Evolutionary conservation across 2,329 filamentous ascomycete genomes (phyloP).

Genomic region (Alternaria incomplexa): DNA sequence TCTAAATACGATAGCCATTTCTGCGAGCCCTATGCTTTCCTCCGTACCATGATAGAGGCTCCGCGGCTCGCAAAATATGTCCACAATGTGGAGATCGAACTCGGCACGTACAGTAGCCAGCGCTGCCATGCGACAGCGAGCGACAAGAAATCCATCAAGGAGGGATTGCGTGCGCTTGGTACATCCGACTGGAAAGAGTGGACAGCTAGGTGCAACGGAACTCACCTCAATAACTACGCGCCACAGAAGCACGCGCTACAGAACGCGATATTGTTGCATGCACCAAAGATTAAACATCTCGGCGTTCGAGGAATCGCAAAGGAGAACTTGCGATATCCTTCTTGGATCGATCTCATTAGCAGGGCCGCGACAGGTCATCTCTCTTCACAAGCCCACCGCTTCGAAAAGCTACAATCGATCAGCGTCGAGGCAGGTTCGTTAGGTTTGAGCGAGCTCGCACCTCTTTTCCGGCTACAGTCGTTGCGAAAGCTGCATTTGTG

Average conservation of each 20-base stretch:
- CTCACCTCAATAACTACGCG: slow-evolving; percentile 6
- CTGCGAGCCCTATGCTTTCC: slow-evolving; percentile 35
- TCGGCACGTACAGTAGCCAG: slow-evolving; percentile 12
- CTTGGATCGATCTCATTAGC: slow-evolving; percentile 31
- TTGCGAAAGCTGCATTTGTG: slow-evolving; percentile 23
- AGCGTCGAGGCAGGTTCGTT: slow-evolving; percentile 14
- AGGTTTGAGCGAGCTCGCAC: slow-evolving; percentile 20
- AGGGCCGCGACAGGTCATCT: slow-evolving; percentile 12
- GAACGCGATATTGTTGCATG: slow-evolving; percentile 31
- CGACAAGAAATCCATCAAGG: slow-evolving; percentile 37
- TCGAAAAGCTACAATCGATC: slow-evolving; percentile 24
- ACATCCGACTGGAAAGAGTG: slow-evolving; percentile 35
- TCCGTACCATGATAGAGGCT: slow-evolving; percentile 33
- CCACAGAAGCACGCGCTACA: slow-evolving; percentile 19
- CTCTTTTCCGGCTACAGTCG: slow-evolving; percentile 30
- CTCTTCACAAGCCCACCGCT: slow-evolving; percentile 24
- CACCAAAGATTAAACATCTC: slow-evolving; percentile 26
- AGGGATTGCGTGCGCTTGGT: slow-evolving; percentile 24
- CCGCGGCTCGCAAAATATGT: slow-evolving; percentile 23
- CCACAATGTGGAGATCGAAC: slow-evolving; percentile 18
- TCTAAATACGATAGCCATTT: slow-evolving; percentile 27
- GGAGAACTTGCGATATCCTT: slow-evolving; percentile 7
- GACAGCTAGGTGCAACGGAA: slow-evolving; percentile 30
- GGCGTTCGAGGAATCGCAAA: not conserved
- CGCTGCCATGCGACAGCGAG: slow-evolving; percentile 23